These are phyloP conservation scores for Mangifera indica DNA, from an alignment of 345 rosid genomes.

Conservation along the genomic window DNA sequence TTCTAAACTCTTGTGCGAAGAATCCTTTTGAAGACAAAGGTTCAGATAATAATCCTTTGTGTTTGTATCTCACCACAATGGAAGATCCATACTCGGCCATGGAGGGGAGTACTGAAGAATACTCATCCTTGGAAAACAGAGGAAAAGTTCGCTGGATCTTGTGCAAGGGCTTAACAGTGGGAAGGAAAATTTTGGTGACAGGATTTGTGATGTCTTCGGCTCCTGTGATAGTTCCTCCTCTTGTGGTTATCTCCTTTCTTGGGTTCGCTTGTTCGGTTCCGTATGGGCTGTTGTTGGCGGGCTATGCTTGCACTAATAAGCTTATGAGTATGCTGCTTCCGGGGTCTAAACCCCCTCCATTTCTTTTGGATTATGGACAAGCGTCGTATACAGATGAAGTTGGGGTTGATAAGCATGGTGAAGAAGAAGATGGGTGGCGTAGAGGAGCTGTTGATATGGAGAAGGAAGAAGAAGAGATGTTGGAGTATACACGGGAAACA, in stretches of 20 bases:
- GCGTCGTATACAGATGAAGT: conserved; percentile 2
- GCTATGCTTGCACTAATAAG: conserved; percentile 66
- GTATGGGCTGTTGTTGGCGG: conserved; percentile 55
- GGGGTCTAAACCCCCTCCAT: conserved; percentile 22
- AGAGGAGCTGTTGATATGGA: conserved; percentile 8
- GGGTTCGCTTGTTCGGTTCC: conserved; percentile 64
- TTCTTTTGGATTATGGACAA: conserved; percentile 16
- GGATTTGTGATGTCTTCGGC: conserved; percentile 54
- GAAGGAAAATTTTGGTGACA: conserved; percentile 57
- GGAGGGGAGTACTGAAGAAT: conserved; percentile 35
- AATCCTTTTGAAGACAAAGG: background rate
- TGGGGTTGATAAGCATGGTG: conserved; percentile 21
- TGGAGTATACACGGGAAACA: conserved; percentile 13
- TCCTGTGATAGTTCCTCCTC: conserved; percentile 66
- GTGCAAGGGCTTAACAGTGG: conserved; percentile 44
- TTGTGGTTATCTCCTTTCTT: conserved; percentile 49
- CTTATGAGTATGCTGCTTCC: conserved; percentile 73
- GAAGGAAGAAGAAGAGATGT: conserved; percentile 24
- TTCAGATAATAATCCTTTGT: background rate
- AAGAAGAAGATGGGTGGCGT: conserved; percentile 1
- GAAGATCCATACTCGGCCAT: conserved; percentile 24
- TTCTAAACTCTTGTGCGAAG: too few species aligned
- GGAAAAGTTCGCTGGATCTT: conserved; percentile 49
- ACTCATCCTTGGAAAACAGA: conserved; percentile 21
- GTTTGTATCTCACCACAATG: conserved; percentile 19